Evolutionary conservation across 805 yeast genomes (phyloP).

Genomic region (Candida yuanshanica): DNA sequence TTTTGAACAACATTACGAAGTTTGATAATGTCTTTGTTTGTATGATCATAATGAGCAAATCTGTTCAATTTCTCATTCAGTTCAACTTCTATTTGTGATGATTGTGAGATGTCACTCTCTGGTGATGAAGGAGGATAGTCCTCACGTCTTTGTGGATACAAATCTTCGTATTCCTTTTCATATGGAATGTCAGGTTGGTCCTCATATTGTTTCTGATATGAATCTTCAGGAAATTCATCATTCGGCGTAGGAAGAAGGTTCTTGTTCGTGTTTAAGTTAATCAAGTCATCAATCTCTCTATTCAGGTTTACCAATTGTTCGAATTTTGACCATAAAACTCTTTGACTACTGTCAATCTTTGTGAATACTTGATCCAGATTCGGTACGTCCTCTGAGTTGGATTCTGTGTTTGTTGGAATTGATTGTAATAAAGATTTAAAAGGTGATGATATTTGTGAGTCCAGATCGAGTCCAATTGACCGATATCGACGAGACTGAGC

Average conservation of each 20-base stretch:
- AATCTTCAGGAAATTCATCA: constrained; percentile 8
- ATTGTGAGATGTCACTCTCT: constrained; percentile 12
- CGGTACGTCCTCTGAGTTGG: neutral
- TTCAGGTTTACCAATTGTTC: neutral
- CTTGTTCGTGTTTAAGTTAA: neutral
- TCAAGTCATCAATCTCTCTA: neutral
- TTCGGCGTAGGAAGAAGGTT: constrained; percentile 15
- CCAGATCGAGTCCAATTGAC: neutral
- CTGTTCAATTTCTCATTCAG: constrained; percentile 11
- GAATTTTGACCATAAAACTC: neutral
- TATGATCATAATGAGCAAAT: constrained; percentile 8
- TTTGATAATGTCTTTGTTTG: constrained; percentile 12
- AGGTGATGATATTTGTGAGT: neutral
- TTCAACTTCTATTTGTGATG: constrained; percentile 18
- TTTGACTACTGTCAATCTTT: neutral
- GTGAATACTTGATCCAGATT: neutral
- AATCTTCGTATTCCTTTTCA: constrained; percentile 2
- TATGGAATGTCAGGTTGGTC: neutral
- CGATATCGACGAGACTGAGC: neutral
- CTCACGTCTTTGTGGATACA: neutral
- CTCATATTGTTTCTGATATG: neutral
- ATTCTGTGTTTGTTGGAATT: neutral
- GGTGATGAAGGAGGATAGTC: constrained; percentile 20
- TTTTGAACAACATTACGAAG: constrained; percentile 14
- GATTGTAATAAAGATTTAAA: neutral